Conservation (phyloP, 352 stramenopile genomes). For the Phytophthora cryptogea region DNA sequence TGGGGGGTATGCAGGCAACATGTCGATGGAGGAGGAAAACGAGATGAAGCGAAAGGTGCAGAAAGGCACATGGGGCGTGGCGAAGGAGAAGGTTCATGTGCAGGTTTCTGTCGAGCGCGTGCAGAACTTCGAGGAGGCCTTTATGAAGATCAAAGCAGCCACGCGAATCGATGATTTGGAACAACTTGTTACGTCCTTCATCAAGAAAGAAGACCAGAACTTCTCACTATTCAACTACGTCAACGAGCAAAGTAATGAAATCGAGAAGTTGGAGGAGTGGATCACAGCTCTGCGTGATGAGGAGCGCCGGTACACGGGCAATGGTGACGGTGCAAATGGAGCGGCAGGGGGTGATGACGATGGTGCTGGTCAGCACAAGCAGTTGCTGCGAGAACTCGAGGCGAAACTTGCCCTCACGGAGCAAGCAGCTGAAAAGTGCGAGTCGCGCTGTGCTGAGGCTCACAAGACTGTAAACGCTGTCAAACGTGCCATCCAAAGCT, state of each 20-base stretch:
- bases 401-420: constrained; percentile 76
- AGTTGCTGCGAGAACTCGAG: constrained; percentile 90
- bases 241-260: constrained; percentile 94
- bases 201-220: constrained; percentile 97
- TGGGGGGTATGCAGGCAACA: constrained; percentile 37
- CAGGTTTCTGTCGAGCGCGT: constrained; percentile 91
- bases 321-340: constrained; percentile 57
- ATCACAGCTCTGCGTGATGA: constrained; percentile 76
- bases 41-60: constrained; percentile 78
- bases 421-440: constrained; percentile 88
- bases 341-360: constrained; percentile 57
- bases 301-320: constrained; percentile 84
- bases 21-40: constrained; percentile 62
- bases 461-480: constrained; percentile 90
- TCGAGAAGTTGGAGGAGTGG: constrained; percentile 91
- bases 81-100: constrained; percentile 88
- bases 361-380: constrained; percentile 89
- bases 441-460: constrained; percentile 88
- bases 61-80: constrained; percentile 79
- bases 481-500: constrained; percentile 79
- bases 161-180: constrained; percentile 94
- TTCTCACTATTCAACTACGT: constrained; percentile 97
- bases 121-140: constrained; percentile 96
- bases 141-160: constrained; percentile 93
- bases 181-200: constrained; percentile 92